phyloP scores from a whole-genome alignment of 441 rosid species.

The Jatropha podagrica region DNA sequence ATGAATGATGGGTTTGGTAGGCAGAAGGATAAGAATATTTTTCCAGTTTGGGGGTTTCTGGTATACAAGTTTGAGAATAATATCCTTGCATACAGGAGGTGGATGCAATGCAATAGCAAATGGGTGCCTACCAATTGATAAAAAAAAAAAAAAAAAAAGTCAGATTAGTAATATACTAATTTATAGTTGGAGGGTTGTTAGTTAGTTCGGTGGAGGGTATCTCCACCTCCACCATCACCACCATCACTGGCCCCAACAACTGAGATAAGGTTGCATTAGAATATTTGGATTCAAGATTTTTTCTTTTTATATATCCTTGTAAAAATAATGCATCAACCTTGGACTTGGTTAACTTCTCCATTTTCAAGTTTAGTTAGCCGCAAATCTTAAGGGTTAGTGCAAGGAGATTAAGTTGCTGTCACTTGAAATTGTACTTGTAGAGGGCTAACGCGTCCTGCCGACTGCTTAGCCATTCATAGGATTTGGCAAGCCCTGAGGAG shows the following conservation, averaged over 20 bases:
- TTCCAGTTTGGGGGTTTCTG: slow-evolving; percentile 17
- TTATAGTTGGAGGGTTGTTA: slow-evolving; percentile 20
- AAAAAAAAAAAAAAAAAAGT: not conserved
- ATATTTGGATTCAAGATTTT: slow-evolving; percentile 14
- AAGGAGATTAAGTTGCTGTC: too few relatives aligned
- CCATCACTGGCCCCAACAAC: slow-evolving; percentile 21
- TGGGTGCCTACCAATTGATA: slow-evolving; percentile 34
- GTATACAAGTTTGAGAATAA: slow-evolving; percentile 11
- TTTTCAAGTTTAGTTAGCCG: slow-evolving; percentile 8
- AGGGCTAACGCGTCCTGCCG: too few relatives aligned
- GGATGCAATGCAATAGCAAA: slow-evolving; percentile 30
- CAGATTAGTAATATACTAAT: not conserved
- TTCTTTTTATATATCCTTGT: not conserved
- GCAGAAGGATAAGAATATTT: slow-evolving; percentile 9
- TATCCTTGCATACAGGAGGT: slow-evolving; percentile 15
- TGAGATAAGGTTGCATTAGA: slow-evolving; percentile 14
- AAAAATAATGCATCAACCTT: slow-evolving; percentile 1
- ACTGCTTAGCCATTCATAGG: not conserved
- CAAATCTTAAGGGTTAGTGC: not conserved
- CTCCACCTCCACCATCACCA: slow-evolving; percentile 24
- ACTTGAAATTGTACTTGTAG: too few relatives aligned
- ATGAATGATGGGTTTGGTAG: slow-evolving; percentile 30
- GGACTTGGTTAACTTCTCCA: slow-evolving; percentile 6
- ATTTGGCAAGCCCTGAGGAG: too few relatives aligned
- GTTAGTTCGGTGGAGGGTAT: slow-evolving; percentile 25